Evolutionary conservation across 345 rosid species (phyloP).

Genomic region (Microthlaspi erraticum): DNA sequence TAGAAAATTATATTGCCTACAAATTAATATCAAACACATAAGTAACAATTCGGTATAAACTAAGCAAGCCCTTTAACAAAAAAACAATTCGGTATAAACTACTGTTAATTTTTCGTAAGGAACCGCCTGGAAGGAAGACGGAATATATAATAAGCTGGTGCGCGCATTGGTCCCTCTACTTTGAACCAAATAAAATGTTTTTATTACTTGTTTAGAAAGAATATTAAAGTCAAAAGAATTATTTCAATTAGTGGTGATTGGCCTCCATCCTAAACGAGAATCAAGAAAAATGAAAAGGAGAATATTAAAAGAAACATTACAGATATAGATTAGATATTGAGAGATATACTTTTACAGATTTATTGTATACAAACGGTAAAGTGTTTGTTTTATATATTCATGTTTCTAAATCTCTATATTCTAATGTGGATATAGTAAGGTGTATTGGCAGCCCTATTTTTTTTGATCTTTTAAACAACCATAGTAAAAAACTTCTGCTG

Average conservation of each 20-base stretch:
- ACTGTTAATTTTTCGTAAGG: neutral
- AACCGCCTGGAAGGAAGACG: conserved; percentile 24
- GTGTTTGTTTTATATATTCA: neutral
- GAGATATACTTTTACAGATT: conserved; percentile 7
- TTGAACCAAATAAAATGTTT: conserved; percentile 36
- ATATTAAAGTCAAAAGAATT: conserved; percentile 35
- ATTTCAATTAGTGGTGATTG: conserved; percentile 40
- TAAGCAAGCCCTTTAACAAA: too few relatives aligned
- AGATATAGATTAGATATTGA: conserved; percentile 19
- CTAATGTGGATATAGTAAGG: neutral
- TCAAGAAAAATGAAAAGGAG: conserved; percentile 31
- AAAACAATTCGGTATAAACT: neutral
- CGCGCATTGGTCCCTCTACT: conserved; percentile 33
- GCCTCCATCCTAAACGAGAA: conserved; percentile 39
- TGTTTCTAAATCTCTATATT: neutral
- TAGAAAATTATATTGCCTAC: neutral
- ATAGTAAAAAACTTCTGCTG: neutral
- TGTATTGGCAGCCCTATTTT: neutral
- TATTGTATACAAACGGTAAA: neutral
- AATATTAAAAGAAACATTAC: conserved; percentile 27
- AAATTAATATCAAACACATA: neutral
- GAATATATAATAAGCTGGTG: conserved; percentile 34
- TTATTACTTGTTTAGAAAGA: conserved; percentile 27
- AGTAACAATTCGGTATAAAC: neutral
- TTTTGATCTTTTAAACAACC: neutral